phyloP scores from a whole-genome alignment of 2,329 filamentous ascomycete genomes.

The Cadophora sp. region DNA sequence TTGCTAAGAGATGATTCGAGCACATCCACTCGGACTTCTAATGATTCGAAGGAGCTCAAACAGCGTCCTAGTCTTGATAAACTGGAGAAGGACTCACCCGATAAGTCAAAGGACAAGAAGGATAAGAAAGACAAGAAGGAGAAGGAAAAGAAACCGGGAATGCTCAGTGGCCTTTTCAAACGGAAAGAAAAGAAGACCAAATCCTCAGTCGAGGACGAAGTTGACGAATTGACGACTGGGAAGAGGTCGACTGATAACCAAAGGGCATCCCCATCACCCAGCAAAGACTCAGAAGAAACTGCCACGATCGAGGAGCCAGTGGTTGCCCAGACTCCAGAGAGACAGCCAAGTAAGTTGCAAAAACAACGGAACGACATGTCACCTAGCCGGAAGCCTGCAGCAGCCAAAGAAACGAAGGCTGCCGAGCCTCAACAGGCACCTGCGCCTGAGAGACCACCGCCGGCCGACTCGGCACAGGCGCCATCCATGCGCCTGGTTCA shows the following conservation, averaged over 20 bases:
- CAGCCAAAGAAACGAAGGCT: constrained; percentile 33
- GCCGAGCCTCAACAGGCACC: constrained; percentile 37
- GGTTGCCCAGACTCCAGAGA: constrained; percentile 49
- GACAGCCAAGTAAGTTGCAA: constrained; percentile 72
- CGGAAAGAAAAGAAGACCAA: constrained; percentile 54
- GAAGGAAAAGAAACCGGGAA: constrained; percentile 58
- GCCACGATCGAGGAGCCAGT: constrained; percentile 34
- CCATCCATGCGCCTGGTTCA: constrained; percentile 43
- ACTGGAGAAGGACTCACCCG: constrained; percentile 71
- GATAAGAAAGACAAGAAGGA: constrained; percentile 65
- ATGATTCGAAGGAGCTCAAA: constrained; percentile 57
- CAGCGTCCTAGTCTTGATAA: constrained; percentile 75
- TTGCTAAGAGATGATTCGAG: constrained; percentile 80
- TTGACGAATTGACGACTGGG: constrained; percentile 40
- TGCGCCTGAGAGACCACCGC: constrained; percentile 38
- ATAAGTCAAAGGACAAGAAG: constrained; percentile 74
- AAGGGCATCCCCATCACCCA: constrained; percentile 41
- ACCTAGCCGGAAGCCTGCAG: constrained; percentile 35
- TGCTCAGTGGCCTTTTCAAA: constrained; percentile 67
- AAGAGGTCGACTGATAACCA: constrained; percentile 52
- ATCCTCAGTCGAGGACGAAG: constrained; percentile 62
- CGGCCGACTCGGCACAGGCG: constrained; percentile 37
- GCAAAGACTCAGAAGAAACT: constrained; percentile 44
- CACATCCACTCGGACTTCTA: constrained; percentile 48
- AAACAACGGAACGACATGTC: constrained; percentile 56